Percentiles rank a stretch among this genome's conserved stretches.
Conservation (phyloP, 169 alveolate genomes). For the Sarcocystis neurona region DNA sequence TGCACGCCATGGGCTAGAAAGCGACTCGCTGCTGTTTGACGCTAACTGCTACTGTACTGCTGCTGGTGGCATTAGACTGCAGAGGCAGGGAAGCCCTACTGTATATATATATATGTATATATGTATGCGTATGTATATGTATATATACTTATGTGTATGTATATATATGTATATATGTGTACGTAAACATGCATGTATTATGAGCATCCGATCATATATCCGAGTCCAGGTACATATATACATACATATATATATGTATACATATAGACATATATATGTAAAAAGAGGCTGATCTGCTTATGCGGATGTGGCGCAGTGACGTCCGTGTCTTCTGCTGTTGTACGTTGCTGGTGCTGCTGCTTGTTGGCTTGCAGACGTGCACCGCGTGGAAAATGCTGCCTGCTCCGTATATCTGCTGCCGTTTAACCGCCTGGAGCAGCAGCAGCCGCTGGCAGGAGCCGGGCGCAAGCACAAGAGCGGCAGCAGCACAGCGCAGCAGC, state of each 20-base stretch:
- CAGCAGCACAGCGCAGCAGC: constrained; percentile 5
- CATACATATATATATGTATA: not conserved
- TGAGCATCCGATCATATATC: too few relatives aligned
- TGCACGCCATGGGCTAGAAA: too few relatives aligned
- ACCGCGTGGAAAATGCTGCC: constrained; percentile 61
- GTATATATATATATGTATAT: not conserved
- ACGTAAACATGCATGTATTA: too few relatives aligned
- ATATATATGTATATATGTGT: not conserved
- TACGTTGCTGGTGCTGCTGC: too few relatives aligned
- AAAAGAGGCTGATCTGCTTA: too few relatives aligned
- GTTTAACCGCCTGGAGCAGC: constrained; percentile 45
- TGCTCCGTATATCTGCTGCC: constrained; percentile 61
- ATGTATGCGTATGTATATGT: not conserved
- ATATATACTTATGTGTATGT: not conserved
- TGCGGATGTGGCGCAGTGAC: too few relatives aligned
- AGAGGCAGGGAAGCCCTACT: not conserved
- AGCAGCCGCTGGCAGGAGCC: constrained; percentile 5
- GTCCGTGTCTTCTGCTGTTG: too few relatives aligned
- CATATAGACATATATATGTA: not conserved
- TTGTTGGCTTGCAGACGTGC: constrained; percentile 35
- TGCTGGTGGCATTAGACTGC: too few relatives aligned
- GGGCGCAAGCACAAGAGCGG: constrained; percentile 49
- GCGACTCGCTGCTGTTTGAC: too few relatives aligned
- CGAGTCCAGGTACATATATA: not conserved
- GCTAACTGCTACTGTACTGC: too few relatives aligned